Base-by-base conservation (phyloP, 2,329 filamentous ascomycete genomes). In the Ceratocystiopsis brevicomis region DNA sequence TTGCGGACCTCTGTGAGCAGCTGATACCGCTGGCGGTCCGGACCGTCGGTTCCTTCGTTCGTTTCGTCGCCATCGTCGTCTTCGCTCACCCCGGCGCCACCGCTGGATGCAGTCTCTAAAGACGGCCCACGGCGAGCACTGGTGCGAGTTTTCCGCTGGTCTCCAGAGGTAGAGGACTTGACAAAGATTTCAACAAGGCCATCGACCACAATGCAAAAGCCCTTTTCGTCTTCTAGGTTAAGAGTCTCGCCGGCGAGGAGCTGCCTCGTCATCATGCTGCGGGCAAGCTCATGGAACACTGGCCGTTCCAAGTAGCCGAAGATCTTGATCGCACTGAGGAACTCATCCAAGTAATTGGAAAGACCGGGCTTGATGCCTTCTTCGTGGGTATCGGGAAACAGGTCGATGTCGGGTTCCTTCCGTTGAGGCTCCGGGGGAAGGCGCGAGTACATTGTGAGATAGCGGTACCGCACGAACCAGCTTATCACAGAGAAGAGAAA, bases 211-310 rank as follows among this genome's bases (percentile, higher is more conserved):
- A 98, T 70, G 57, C 90, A 98, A 54, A 98, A 98, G 0, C 90
- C 90, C 54, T 98, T 94, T 55, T 98, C 90, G 57, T 98, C 90
- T 60, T 98, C 90, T 32, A 98, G 66, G 50, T 95, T 77, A 52
- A 98, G 68, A 0, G 90, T 98, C 61, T 98, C 90, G 30, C 90
- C 90, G 6, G 90, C 88, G 54, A 96, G 92, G 41, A 98, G 69
- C 61, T 95, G 95, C 53, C 85, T 72, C 17, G 92, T 98, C 64
- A 98, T 90, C 90, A 98, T 98, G 46, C 87, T 95, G 47, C 90
- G 71, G 0, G 90, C 98, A 53, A 98, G 72, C 61, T 98, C 90
- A 56, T 98, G 92, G 55, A 98, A 98, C 37, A 98, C 90, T 0
- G 90, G 86, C 21, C 90, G 76, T 58, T 98, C 90, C 38, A 98